These are phyloP conservation scores for Pyricularia sp. DNA, from an alignment of 2,329 filamentous ascomycete species.

Conservation along the genomic window DNA sequence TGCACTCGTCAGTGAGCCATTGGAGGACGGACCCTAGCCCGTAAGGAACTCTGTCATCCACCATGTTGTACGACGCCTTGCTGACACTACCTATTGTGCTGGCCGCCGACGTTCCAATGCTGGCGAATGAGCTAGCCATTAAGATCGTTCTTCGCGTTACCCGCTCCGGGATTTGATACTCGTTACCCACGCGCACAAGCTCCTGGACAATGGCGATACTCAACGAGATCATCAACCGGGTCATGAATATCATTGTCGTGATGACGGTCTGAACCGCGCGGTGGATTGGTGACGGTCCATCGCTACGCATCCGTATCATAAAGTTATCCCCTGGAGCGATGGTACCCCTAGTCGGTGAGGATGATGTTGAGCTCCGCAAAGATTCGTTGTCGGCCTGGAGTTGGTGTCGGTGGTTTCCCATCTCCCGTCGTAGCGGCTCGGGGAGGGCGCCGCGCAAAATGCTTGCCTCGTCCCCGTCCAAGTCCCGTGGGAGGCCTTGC, in stretches of 20 bases:
- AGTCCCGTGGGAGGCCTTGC: constrained; percentile 46
- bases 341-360: neutral
- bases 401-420: neutral
- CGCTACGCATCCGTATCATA: neutral
- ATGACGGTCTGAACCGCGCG: constrained; percentile 98
- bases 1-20: constrained; percentile 5
- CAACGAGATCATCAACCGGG: constrained; percentile 2
- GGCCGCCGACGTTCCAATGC: constrained; percentile 3
- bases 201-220: constrained; percentile 1
- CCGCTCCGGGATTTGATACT: constrained; percentile 6
- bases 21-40: constrained; percentile 1
- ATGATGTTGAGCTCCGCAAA: neutral
- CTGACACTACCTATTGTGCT: constrained; percentile 5
- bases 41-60: constrained; percentile 4
- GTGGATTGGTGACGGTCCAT: constrained; percentile 81
- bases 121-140: constrained; percentile 4
- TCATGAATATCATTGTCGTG: constrained; percentile 61
- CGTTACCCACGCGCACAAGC: constrained; percentile 4
- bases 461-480: constrained; percentile 43
- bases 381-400: neutral
- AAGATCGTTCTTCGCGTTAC: constrained; percentile 1
- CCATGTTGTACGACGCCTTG: constrained; percentile 6
- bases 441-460: constrained; percentile 43
- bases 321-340: neutral
- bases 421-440: constrained; percentile 4